A percentile compares a stretch with the other conserved stretches of the same genome.
Evolutionary conservation across 176 grass and related monocot species (phyloP).

Genomic region (Bolboschoenus planiculmis): DNA sequence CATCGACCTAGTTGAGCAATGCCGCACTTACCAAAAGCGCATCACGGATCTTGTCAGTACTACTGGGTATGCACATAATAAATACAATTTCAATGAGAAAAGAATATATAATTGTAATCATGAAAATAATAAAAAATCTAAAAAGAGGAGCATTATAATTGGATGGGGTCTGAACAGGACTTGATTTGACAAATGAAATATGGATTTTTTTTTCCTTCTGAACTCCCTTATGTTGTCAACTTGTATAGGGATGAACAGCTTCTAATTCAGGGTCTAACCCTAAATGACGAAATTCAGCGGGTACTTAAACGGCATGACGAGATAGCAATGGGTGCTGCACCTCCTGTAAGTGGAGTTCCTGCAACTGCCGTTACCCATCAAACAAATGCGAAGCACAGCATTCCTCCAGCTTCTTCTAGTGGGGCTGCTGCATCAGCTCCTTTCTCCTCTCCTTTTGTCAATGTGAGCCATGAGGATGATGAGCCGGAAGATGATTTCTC

Average conservation of each 20-base stretch:
- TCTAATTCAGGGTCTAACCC: slow-evolving; percentile 69
- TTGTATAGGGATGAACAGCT: slow-evolving; percentile 80
- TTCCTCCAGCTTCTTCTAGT: slow-evolving; percentile 40
- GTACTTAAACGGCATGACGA: slow-evolving; percentile 89
- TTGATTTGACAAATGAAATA: not conserved
- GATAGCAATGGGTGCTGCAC: slow-evolving; percentile 46
- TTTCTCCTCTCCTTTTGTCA: slow-evolving; percentile 66
- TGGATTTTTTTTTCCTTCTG: not conserved
- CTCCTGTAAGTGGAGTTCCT: slow-evolving; percentile 24
- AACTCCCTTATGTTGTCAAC: slow-evolving; percentile 16
- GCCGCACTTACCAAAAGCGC: slow-evolving; percentile 66
- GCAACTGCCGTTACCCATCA: not conserved
- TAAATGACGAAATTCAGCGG: slow-evolving; percentile 91
- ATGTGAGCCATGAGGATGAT: slow-evolving; percentile 72
- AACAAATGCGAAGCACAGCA: slow-evolving; percentile 29
- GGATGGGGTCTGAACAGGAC: not conserved
- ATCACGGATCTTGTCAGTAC: slow-evolving; percentile 79
- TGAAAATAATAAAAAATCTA: slow-evolving; percentile 1
- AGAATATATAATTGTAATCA: not conserved
- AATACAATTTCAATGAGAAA: not conserved
- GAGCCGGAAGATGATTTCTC: slow-evolving; percentile 73
- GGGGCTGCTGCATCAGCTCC: slow-evolving; percentile 45
- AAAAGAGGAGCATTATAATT: not conserved
- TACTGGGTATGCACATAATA: slow-evolving; percentile 48
- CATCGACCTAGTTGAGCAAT: slow-evolving; percentile 88